Percentiles rank a stretch among this genome's conserved stretches.
phyloP scores from a whole-genome alignment of 2,329 filamentous ascomycete species.

The Penicillium sp. region DNA sequence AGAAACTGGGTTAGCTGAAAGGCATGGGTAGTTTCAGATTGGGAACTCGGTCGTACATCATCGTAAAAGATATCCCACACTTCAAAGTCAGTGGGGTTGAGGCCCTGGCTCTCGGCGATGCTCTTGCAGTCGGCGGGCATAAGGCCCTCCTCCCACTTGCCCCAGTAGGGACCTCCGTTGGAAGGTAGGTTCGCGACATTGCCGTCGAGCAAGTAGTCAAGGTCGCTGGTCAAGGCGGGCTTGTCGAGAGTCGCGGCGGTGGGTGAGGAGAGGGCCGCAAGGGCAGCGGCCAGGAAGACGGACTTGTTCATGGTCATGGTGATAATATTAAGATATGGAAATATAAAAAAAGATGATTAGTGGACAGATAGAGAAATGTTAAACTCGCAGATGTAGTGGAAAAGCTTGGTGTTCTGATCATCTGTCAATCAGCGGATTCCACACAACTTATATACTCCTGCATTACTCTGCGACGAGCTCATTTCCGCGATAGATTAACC shows the following conservation, averaged over 20 bases:
- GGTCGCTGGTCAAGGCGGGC: conserved; percentile 11
- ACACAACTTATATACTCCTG: background rate
- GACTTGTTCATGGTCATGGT: background rate
- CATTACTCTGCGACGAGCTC: background rate
- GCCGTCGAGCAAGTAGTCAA: conserved; percentile 13
- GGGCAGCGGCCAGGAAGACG: conserved; percentile 1
- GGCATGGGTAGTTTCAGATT: no score
- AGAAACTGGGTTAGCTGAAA: background rate
- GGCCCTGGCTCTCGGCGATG: conserved; percentile 11
- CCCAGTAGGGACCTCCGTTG: background rate
- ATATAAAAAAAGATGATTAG: background rate
- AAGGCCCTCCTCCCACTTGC: conserved; percentile 7
- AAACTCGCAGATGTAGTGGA: background rate
- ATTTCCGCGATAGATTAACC: background rate
- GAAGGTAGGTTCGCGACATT: conserved; percentile 4
- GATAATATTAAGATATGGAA: background rate
- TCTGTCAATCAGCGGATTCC: background rate
- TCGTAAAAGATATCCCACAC: conserved; percentile 13
- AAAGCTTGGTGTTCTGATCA: background rate
- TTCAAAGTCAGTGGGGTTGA: conserved; percentile 16
- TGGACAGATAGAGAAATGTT: no score
- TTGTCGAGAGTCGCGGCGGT: background rate
- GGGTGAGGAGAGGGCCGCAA: background rate
- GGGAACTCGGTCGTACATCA: conserved; percentile 3
- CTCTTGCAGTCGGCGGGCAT: conserved; percentile 18